These are phyloP conservation scores for Stephania japonica DNA, from an alignment of 164 flowering plant genomes.

Conservation along the genomic window DNA sequence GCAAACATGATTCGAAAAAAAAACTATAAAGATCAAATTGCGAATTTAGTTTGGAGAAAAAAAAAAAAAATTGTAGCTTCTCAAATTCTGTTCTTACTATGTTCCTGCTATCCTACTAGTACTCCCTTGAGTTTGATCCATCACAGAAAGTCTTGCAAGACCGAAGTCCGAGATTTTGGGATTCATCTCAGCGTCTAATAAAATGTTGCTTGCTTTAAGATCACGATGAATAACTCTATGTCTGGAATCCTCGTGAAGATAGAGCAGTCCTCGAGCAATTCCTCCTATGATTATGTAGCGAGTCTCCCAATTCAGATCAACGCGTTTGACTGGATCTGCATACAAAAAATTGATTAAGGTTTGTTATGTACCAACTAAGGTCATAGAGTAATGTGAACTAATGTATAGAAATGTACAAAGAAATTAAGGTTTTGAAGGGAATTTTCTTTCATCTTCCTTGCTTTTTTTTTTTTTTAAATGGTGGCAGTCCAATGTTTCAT, in stretches of 20 bases:
- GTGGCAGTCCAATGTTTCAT: not conserved
- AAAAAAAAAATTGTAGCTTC: not conserved
- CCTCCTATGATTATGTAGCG: conserved; percentile 2
- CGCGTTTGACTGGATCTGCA: not conserved
- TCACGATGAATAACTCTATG: not conserved
- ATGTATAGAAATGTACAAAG: not conserved
- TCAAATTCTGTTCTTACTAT: conserved; percentile 24
- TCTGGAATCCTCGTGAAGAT: not conserved
- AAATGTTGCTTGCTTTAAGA: not conserved
- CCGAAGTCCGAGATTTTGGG: conserved; percentile 43
- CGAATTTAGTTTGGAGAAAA: too few relatives aligned
- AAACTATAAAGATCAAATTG: not conserved
- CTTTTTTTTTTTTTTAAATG: too few relatives aligned
- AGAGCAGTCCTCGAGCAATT: not conserved
- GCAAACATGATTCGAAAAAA: not conserved
- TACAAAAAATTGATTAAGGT: not conserved
- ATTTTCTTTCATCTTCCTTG: too few relatives aligned
- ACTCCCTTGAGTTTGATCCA: conserved; percentile 29
- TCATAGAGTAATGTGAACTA: too few relatives aligned
- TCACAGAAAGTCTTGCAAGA: conserved; percentile 32
- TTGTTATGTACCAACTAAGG: not conserved
- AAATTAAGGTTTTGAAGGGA: too few relatives aligned
- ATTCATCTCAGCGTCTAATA: not conserved
- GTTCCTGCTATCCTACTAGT: conserved; percentile 37
- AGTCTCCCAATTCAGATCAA: not conserved